These are phyloP conservation scores for Tetrahymena malaccensis DNA, from an alignment of 73 alveolate genomes.

Conservation along the genomic window DNA sequence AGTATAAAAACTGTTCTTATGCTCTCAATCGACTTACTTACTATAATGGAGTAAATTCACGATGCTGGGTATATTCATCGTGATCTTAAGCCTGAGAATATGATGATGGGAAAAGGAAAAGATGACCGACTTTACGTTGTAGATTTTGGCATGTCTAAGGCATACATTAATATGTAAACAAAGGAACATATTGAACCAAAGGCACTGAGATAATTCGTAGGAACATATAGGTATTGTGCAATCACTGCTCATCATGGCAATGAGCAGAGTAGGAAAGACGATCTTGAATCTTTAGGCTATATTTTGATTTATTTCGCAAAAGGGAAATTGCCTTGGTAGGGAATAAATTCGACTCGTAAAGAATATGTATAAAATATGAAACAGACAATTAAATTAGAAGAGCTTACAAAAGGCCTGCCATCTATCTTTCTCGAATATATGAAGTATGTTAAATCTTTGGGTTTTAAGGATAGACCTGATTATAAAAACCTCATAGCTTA, in stretches of 20 bases:
- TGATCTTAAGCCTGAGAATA: conserved; percentile 81
- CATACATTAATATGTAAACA: conserved; percentile 59
- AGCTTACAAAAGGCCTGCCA: background rate
- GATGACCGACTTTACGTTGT: conserved; percentile 59
- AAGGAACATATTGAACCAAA: conserved; percentile 51
- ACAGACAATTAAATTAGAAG: background rate
- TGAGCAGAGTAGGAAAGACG: conserved; percentile 76
- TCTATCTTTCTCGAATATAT: background rate
- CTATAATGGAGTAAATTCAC: conserved; percentile 35
- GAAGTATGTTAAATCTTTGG: background rate
- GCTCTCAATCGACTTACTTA: background rate
- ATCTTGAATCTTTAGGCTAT: conserved; percentile 66
- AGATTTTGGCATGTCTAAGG: conserved; percentile 90
- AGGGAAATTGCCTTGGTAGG: conserved; percentile 65
- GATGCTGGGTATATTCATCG: conserved; percentile 62
- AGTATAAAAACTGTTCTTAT: background rate
- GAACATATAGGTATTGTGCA: conserved; percentile 79
- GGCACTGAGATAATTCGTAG: conserved; percentile 45
- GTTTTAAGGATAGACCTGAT: background rate
- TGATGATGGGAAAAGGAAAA: conserved; percentile 59
- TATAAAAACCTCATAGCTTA: background rate
- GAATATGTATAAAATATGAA: conserved; percentile 24
- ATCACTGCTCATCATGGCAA: conserved; percentile 59
- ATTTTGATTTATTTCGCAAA: conserved; percentile 52
- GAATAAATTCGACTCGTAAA: conserved; percentile 30